These are phyloP conservation scores for Poa annua DNA, from an alignment of 176 grass and related monocot genomes.

Conservation along the genomic window DNA sequence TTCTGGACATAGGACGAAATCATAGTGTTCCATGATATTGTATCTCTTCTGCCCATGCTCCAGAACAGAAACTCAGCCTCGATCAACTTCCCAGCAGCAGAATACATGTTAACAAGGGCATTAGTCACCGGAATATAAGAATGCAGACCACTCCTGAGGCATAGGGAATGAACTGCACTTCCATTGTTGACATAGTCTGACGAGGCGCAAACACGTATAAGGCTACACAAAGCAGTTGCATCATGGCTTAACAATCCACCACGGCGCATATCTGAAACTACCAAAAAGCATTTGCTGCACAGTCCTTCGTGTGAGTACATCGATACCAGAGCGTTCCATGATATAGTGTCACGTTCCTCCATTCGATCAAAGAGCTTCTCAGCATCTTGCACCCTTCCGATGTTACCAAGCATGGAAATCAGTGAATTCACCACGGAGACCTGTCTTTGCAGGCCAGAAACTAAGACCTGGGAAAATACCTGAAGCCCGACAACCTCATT, in stretches of 20 bases:
- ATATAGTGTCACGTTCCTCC: slow-evolving; percentile 55
- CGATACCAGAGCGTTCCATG: slow-evolving; percentile 80
- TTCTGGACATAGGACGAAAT: slow-evolving; percentile 66
- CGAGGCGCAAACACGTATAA: slow-evolving; percentile 43
- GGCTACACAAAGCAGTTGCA: slow-evolving; percentile 39
- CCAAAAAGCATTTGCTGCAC: slow-evolving; percentile 48
- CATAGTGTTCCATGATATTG: slow-evolving; percentile 89
- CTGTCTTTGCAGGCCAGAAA: slow-evolving; percentile 53
- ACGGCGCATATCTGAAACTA: slow-evolving; percentile 55
- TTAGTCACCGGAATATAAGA: slow-evolving; percentile 32
- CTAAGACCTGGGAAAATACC: slow-evolving; percentile 65
- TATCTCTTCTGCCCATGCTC: slow-evolving; percentile 61
- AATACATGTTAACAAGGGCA: slow-evolving; percentile 60
- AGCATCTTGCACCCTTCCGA: slow-evolving; percentile 52
- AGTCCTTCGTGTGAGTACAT: slow-evolving; percentile 55
- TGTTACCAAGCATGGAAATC: slow-evolving; percentile 72
- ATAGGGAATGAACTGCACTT: slow-evolving; percentile 63
- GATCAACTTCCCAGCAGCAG: slow-evolving; percentile 40
- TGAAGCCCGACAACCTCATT: slow-evolving; percentile 63
- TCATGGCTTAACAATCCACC: slow-evolving; percentile 1
- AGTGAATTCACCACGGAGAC: slow-evolving; percentile 74
- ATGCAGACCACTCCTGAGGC: slow-evolving; percentile 35
- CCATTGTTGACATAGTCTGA: slow-evolving; percentile 50
- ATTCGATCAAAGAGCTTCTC: slow-evolving; percentile 61
- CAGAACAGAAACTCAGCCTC: slow-evolving; percentile 62